Base-by-base conservation (phyloP, 768 basidiomycete genomes). In the Tulasnella sp. region DNA sequence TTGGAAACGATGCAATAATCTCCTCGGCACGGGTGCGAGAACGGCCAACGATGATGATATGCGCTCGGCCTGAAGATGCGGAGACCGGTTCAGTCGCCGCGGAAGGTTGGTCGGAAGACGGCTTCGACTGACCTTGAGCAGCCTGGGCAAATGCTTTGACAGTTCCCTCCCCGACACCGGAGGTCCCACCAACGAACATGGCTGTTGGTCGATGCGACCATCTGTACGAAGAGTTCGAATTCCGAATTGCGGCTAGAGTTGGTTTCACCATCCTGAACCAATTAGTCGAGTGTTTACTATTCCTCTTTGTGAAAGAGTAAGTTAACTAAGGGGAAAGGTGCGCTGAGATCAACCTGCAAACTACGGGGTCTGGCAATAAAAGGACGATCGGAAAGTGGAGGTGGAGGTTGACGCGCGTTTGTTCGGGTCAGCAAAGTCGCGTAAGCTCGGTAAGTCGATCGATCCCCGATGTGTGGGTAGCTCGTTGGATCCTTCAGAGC, bases 1-100 rank as follows among this genome's bases (percentile, higher is more conserved):
- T 77, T 22, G 80, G 82, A 34, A 84, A 69, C n/a, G 82, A 60
- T 0, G 83, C 76, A 60, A 84, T 81, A 54, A 84, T 81, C 40
- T 80, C 37, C 22, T 83, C 81, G 18, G 83, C 83, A 69, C 80
- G 78, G n/a, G 64, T 76, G 46, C 82, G 42, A 77, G 78, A 82
- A 37, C 83, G 79, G 8, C 83, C 83, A n/a, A 79, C 72, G 50
- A 84, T 81, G 46, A 83, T 31, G 42, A 84, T 82, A 75, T 84
- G 82, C 20, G 79, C 81, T 42, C 46, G 40, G 40, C 74, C 74
- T 44, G 16, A 28, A 11, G 58, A 60, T 34, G 4, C 40, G 18
- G 31, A 12, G 7, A 37, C 28, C 8, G 18, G 0, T 28, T 69
- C 8, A 28, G 24, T 28, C 64, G 64, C 2, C 6, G 28, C 1